Percentiles rank a stretch among this genome's conserved stretches.
Conservation (phyloP, 2,329 filamentous ascomycete genomes). For the Rhytidhysteron rufulum region DNA sequence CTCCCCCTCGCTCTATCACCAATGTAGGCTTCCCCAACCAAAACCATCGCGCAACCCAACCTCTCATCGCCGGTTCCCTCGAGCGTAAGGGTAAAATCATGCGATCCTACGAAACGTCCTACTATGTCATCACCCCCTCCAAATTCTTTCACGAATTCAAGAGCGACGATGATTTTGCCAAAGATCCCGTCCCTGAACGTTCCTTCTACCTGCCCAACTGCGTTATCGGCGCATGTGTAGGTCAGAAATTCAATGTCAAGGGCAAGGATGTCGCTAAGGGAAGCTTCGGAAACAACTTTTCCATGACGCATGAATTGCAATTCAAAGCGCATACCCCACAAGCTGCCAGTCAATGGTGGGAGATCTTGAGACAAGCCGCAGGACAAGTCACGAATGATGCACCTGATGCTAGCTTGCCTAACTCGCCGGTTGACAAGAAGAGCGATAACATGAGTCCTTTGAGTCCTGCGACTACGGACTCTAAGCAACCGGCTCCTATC, state of each 20-base stretch:
- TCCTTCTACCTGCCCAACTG: conserved; percentile 93
- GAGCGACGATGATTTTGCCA: conserved; percentile 70
- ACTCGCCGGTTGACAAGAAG: conserved; percentile 26
- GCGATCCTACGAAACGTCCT: conserved; percentile 72
- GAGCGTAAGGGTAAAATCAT: conserved; percentile 90
- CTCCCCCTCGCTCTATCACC: conserved; percentile 68
- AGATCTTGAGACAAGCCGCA: conserved; percentile 62
- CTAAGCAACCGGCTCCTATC: conserved; percentile 18
- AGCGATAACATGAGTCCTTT: conserved; percentile 11
- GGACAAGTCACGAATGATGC: conserved; percentile 46
- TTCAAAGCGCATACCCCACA: conserved; percentile 83
- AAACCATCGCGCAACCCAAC: conserved; percentile 71
- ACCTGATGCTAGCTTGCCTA: conserved; percentile 33
- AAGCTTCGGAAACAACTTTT: conserved; percentile 74
- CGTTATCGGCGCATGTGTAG: conserved; percentile 65
- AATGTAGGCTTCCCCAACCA: conserved; percentile 84
- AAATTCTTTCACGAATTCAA: conserved; percentile 96
- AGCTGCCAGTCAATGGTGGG: conserved; percentile 83
- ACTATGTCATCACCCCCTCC: conserved; percentile 86
- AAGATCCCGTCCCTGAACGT: conserved; percentile 78
- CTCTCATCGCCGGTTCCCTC: conserved; percentile 81
- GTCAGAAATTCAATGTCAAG: conserved; percentile 88
- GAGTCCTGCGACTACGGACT: conserved; percentile 10
- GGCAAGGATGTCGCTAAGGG: conserved; percentile 83
- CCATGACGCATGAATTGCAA: conserved; percentile 71